Evolutionary conservation across 371 early-diverging fungal species (phyloP).

Genomic region (Rhizopus delemar): DNA sequence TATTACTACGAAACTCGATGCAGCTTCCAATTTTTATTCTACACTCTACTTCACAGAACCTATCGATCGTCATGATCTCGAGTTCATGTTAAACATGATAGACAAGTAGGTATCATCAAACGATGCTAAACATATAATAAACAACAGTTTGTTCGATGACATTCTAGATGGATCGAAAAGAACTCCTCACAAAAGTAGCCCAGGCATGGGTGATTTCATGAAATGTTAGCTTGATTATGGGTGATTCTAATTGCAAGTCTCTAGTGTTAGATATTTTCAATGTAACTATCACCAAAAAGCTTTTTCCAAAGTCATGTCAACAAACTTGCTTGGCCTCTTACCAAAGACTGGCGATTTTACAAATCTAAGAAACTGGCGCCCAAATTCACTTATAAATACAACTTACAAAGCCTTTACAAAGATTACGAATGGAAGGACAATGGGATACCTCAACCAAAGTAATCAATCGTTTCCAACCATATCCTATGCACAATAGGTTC

Average conservation of each 20-base stretch:
- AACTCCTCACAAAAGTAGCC: conserved; percentile 3
- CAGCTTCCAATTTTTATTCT: too few species aligned
- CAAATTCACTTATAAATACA: background rate
- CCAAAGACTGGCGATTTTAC: conserved; percentile 22
- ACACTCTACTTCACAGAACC: too few species aligned
- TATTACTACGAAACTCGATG: too few species aligned
- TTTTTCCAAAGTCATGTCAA: background rate
- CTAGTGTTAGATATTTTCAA: background rate
- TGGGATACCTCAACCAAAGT: background rate
- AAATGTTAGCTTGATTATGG: conserved; percentile 9
- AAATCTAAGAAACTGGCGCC: conserved; percentile 16
- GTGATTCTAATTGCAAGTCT: background rate
- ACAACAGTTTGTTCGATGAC: too few species aligned
- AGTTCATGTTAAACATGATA: too few species aligned
- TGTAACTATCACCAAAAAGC: background rate
- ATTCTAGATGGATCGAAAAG: too few species aligned
- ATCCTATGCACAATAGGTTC: conserved; percentile 1
- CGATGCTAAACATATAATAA: too few species aligned
- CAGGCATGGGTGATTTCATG: conserved; percentile 29
- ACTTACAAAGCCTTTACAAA: conserved; percentile 11
- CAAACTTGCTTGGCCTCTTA: conserved; percentile 4
- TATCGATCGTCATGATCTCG: too few species aligned
- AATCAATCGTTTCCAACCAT: background rate
- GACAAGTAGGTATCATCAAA: too few species aligned
- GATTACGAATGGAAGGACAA: background rate